phyloP scores from a whole-genome alignment of 2,329 filamentous ascomycete species.

The Fusarium pseudograminearum region DNA sequence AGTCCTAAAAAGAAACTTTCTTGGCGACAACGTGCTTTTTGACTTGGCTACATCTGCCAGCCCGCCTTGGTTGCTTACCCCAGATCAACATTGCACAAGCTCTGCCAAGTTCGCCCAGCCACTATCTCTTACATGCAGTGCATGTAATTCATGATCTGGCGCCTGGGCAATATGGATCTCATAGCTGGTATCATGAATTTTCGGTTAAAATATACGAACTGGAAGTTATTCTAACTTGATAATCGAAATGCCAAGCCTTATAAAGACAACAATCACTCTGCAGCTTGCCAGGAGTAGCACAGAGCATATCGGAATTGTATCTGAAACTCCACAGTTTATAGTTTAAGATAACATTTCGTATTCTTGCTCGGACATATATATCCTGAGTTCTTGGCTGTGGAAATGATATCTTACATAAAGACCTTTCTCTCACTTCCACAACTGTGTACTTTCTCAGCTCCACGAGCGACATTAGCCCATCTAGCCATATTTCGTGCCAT shows the following conservation, averaged over 20 bases:
- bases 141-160: constrained; percentile 16
- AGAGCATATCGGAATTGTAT: background rate
- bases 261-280: background rate
- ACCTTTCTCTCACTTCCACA: constrained; percentile 16
- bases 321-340: too few relatives aligned
- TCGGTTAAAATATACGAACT: background rate
- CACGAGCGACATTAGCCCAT: constrained; percentile 24
- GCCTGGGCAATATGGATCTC: constrained; percentile 5
- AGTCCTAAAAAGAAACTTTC: background rate
- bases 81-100: constrained; percentile 29
- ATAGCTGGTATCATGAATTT: constrained; percentile 4
- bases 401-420: background rate
- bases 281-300: background rate
- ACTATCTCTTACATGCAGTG: constrained; percentile 13
- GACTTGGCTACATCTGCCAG: constrained; percentile 18
- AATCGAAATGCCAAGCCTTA: background rate
- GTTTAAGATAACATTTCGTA: background rate
- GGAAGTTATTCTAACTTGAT: too few relatives aligned
- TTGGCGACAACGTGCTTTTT: constrained; percentile 3
- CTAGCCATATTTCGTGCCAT: constrained; percentile 16
- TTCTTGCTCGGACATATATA: background rate
- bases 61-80: constrained; percentile 20
- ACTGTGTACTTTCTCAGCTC: constrained; percentile 26
- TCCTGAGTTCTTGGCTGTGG: too few relatives aligned
- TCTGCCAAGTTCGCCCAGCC: constrained; percentile 28